These are phyloP conservation scores for Fusarium luffae DNA, from an alignment of 2,329 filamentous ascomycete species.

Conservation along the genomic window DNA sequence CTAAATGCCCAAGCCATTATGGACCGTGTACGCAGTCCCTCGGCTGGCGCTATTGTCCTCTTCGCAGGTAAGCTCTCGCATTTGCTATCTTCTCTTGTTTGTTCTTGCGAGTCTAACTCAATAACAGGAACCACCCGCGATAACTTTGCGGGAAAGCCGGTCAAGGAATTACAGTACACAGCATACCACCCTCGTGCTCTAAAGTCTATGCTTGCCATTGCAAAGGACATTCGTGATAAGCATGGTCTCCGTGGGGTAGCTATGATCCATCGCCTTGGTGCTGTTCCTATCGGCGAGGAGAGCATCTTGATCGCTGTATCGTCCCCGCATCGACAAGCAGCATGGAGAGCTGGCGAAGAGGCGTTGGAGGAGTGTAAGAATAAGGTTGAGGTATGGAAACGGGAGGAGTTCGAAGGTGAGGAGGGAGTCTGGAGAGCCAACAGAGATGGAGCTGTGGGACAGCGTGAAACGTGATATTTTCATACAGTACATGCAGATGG, in stretches of 20 bases:
- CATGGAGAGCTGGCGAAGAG: slow-evolving; percentile 90
- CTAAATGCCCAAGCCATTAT: slow-evolving; percentile 70
- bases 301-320: slow-evolving; percentile 91
- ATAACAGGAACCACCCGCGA: slow-evolving; percentile 78
- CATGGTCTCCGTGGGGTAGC: slow-evolving; percentile 78
- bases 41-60: slow-evolving; percentile 79
- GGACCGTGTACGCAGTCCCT: slow-evolving; percentile 75
- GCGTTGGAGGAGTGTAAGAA: slow-evolving; percentile 88
- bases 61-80: slow-evolving; percentile 70
- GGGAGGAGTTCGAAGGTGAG: slow-evolving; percentile 84
- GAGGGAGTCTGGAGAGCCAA: slow-evolving; percentile 91
- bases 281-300: slow-evolving; percentile 90
- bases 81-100: neutral
- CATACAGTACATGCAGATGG: neutral
- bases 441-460: slow-evolving; percentile 74
- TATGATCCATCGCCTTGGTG: slow-evolving; percentile 85
- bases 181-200: slow-evolving; percentile 79
- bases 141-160: slow-evolving; percentile 76
- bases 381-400: slow-evolving; percentile 94
- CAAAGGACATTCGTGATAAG: slow-evolving; percentile 64
- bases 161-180: slow-evolving; percentile 79
- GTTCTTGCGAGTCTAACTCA: slow-evolving; percentile 3
- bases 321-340: slow-evolving; percentile 82
- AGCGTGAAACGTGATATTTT: slow-evolving; percentile 47
- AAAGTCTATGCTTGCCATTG: slow-evolving; percentile 74